Percentiles rank a stretch among this genome's conserved stretches.
These are phyloP conservation scores for Vigna hirtella DNA, from an alignment of 306 rosid species.

Conservation along the genomic window DNA sequence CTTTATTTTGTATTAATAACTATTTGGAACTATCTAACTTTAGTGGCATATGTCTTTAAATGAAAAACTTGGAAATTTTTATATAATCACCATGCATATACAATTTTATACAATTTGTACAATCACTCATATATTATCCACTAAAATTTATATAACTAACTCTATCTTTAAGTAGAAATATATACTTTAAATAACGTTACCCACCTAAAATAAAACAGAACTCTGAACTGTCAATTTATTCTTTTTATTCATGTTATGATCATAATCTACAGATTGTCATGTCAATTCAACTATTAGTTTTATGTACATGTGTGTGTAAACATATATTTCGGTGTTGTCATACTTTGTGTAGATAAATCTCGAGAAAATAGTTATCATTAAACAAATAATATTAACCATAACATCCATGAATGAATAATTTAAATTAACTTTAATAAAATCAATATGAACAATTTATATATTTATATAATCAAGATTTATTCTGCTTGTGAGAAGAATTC, in stretches of 20 bases:
- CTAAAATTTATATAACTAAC: too few species aligned
- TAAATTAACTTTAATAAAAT: not conserved
- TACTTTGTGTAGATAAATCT: not conserved
- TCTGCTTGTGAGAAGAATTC: not conserved
- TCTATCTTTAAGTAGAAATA: too few species aligned
- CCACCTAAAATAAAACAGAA: too few species aligned
- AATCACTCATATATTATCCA: too few species aligned
- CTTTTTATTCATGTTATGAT: not conserved
- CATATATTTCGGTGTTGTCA: not conserved
- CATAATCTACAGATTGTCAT: not conserved
- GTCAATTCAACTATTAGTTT: not conserved
- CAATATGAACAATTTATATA: not conserved
- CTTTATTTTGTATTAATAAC: conserved; percentile 14
- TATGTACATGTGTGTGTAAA: too few species aligned
- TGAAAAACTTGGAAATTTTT: not conserved
- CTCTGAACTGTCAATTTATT: not conserved
- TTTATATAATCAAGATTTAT: not conserved
- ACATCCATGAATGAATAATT: not conserved
- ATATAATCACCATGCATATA: too few species aligned
- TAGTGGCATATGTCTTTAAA: too few species aligned
- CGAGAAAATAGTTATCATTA: not conserved
- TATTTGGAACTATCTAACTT: conserved; percentile 25
- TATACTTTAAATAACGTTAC: too few species aligned
- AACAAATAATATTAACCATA: not conserved
- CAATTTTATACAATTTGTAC: too few species aligned